Evolutionary conservation across 2,329 filamentous ascomycete genomes (phyloP).

Genomic region (Ophiobolus disseminans): DNA sequence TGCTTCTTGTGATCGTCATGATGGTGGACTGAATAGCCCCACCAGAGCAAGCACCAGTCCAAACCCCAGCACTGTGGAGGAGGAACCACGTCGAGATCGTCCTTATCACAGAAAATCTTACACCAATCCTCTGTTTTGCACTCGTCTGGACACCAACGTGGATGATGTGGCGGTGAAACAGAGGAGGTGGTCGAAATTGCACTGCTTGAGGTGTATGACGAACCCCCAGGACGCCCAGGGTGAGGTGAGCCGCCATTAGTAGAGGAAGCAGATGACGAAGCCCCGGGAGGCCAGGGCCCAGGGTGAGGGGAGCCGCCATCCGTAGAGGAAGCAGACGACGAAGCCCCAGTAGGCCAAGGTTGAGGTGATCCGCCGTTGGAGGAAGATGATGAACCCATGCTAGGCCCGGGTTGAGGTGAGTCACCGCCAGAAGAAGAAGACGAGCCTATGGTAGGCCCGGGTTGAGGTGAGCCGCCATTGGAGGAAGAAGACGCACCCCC

Average conservation of each 20-base stretch:
- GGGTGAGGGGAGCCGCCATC: too few species aligned
- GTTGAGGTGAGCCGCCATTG: constrained; percentile 1
- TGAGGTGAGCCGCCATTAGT: background rate
- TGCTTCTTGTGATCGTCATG: background rate
- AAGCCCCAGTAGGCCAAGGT: too few species aligned
- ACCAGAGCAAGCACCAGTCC: constrained; percentile 14
- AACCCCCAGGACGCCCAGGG: background rate
- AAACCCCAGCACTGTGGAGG: constrained; percentile 13
- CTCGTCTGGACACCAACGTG: constrained; percentile 7
- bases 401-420: too few species aligned
- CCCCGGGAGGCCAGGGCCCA: background rate
- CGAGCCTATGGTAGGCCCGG: background rate
- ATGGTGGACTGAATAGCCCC: background rate
- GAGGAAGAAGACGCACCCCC: too few species aligned
- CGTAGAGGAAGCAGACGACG: background rate
- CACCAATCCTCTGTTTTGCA: constrained; percentile 7
- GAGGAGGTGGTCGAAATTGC: background rate
- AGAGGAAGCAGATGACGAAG: background rate
- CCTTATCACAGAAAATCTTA: constrained; percentile 4
- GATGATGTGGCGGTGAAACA: background rate
- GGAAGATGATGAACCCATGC: too few species aligned
- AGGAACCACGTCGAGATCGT: background rate
- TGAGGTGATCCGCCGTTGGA: too few species aligned
- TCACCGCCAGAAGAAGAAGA: too few species aligned
- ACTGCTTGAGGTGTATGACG: background rate